These are phyloP conservation scores for Elsinoe perseae DNA, from an alignment of 2,329 filamentous ascomycete genomes.

Conservation along the genomic window DNA sequence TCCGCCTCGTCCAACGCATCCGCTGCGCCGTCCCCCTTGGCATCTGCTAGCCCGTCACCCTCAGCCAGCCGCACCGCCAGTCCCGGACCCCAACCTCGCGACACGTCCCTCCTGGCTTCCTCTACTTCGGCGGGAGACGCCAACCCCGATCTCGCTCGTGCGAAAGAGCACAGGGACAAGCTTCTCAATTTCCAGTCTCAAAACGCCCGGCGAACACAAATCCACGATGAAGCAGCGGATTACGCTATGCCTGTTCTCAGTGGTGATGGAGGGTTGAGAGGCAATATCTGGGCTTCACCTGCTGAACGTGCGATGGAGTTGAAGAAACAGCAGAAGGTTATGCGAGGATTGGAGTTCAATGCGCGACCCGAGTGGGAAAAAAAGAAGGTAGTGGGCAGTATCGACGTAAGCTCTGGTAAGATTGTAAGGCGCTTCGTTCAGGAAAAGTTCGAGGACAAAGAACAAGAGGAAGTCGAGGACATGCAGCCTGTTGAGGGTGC, in stretches of 20 bases:
- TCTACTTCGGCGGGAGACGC: conserved; percentile 30
- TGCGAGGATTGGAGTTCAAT: conserved; percentile 82
- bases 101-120: conserved; percentile 18
- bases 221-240: conserved; percentile 77
- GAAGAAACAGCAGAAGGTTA: conserved; percentile 74
- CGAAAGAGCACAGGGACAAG: conserved; percentile 71
- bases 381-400: conserved; percentile 71
- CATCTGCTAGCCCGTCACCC: conserved; percentile 24
- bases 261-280: conserved; percentile 26
- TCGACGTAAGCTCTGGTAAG: conserved; percentile 71
- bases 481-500: conserved; percentile 23
- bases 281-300: conserved; percentile 74
- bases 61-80: conserved; percentile 17
- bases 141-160: conserved; percentile 57
- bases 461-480: conserved; percentile 36
- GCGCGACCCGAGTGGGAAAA: conserved; percentile 83
- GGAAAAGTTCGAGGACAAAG: conserved; percentile 47
- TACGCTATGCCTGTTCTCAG: conserved; percentile 56
- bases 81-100: neutral
- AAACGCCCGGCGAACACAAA: conserved; percentile 73
- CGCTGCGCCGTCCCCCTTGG: conserved; percentile 30
- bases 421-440: conserved; percentile 63
- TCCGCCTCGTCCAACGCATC: conserved; percentile 29
- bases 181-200: conserved; percentile 76
- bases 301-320: conserved; percentile 74